A percentile compares a stretch with the other conserved stretches of the same genome.
These are phyloP conservation scores for Chrysopogon serrulatus DNA, from an alignment of 176 grass and related monocot species.

Conservation along the genomic window DNA sequence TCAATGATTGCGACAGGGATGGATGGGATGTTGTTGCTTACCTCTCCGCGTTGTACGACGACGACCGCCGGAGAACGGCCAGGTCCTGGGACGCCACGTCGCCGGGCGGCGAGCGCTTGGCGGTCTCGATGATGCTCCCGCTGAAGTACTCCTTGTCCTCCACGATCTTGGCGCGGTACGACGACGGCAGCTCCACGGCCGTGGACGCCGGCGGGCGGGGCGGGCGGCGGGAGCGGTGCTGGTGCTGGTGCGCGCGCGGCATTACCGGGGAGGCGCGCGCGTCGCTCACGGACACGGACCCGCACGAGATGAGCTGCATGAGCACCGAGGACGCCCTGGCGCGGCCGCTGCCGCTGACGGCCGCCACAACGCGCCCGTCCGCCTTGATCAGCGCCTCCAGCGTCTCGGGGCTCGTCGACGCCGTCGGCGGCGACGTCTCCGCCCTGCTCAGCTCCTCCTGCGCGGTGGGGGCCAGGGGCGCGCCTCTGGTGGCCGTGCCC, in stretches of 20 bases:
- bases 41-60: slow-evolving; percentile 79
- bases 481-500: background rate
- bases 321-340: slow-evolving; percentile 62
- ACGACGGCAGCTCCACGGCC: background rate
- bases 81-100: slow-evolving; percentile 15
- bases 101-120: slow-evolving; percentile 15
- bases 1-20: background rate
- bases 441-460: slow-evolving; percentile 55
- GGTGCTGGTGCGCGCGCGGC: slow-evolving; percentile 32
- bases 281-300: slow-evolving; percentile 55
- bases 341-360: slow-evolving; percentile 23
- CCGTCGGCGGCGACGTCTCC: slow-evolving; percentile 65
- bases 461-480: background rate
- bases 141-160: slow-evolving; percentile 87
- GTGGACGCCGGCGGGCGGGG: slow-evolving; percentile 12
- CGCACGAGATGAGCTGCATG: slow-evolving; percentile 92
- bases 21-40: background rate
- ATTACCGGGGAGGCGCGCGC: slow-evolving; percentile 24
- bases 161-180: slow-evolving; percentile 20
- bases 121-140: slow-evolving; percentile 65
- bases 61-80: slow-evolving; percentile 56
- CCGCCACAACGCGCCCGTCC: slow-evolving; percentile 31
- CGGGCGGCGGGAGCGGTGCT: slow-evolving; percentile 9
- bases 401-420: slow-evolving; percentile 72
- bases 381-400: slow-evolving; percentile 70